Evolutionary conservation across 2,329 filamentous ascomycete species (phyloP).

Genomic region (Fusarium mangiferae): DNA sequence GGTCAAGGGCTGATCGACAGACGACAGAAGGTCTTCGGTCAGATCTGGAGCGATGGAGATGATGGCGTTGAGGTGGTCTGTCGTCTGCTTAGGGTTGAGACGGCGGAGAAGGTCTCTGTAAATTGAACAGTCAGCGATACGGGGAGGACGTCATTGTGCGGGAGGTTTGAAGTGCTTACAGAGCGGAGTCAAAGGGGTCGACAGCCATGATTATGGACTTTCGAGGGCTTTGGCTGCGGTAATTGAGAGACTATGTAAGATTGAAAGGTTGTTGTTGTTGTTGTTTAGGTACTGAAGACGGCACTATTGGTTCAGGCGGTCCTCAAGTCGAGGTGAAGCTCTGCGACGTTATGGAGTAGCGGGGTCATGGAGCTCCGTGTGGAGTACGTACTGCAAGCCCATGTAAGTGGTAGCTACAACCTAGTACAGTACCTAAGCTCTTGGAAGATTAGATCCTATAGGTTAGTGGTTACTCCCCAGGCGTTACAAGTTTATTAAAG

Average conservation of each 20-base stretch:
- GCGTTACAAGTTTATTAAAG: neutral
- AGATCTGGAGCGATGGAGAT: conserved; percentile 90
- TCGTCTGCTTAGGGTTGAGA: conserved; percentile 92
- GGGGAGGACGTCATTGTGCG: conserved; percentile 2
- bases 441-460: neutral
- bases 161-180: conserved; percentile 62
- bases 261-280: neutral
- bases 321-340: conserved; percentile 28
- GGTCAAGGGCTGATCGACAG: conserved; percentile 93
- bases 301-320: conserved; percentile 3
- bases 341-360: conserved; percentile 38
- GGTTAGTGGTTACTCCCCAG: neutral
- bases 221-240: neutral
- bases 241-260: neutral
- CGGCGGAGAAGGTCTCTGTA: conserved; percentile 96
- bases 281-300: neutral
- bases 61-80: conserved; percentile 87
- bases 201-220: conserved; percentile 55
- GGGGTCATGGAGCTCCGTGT: conserved; percentile 39
- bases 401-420: neutral
- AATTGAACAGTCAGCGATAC: conserved; percentile 20
- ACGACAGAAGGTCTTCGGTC: conserved; percentile 96
- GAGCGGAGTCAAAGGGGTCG: conserved; percentile 79
- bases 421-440: neutral
- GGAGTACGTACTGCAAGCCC: conserved; percentile 25